Conservation (phyloP, 169 alveolate genomes). For the Eimeria necatrix region DNA sequence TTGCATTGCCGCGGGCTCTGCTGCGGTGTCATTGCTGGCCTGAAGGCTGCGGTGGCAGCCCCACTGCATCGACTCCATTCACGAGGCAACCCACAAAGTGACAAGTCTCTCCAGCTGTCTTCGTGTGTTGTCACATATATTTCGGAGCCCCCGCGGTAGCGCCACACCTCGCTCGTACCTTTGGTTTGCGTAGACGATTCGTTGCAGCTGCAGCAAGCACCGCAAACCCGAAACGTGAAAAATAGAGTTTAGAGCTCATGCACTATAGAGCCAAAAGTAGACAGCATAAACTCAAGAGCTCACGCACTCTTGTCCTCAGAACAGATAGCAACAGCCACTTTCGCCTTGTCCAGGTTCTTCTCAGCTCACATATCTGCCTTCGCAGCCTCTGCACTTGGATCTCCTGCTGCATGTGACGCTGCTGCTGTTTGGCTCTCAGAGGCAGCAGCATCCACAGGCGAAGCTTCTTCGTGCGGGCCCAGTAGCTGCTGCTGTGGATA, state of each 20-base stretch:
- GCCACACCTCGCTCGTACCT: neutral
- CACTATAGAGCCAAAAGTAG: neutral
- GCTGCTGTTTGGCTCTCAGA: neutral
- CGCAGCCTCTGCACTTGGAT: too few species aligned
- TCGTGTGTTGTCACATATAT: slow-evolving; percentile 9
- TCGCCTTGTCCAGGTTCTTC: too few species aligned
- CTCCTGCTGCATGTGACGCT: too few species aligned
- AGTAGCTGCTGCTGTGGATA: neutral
- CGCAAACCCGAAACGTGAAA: neutral
- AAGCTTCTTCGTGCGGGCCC: neutral
- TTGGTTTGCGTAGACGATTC: neutral
- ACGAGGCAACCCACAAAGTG: slow-evolving; percentile 55
- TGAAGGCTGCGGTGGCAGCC: neutral
- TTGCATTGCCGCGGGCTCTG: neutral
- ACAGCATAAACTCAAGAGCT: too few species aligned
- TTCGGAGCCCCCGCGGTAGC: slow-evolving; percentile 10
- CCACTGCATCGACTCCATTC: neutral
- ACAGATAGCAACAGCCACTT: too few species aligned
- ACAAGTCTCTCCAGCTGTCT: slow-evolving; percentile 41
- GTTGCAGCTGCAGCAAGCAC: neutral
- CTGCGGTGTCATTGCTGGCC: slow-evolving; percentile 19
- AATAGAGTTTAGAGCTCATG: neutral
- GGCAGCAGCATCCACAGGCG: slow-evolving; percentile 1
- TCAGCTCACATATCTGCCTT: too few species aligned
- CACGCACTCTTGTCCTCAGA: too few species aligned